phyloP scores from a whole-genome alignment of 179 eudicot genomes.

The Amaranthus tricolor region DNA sequence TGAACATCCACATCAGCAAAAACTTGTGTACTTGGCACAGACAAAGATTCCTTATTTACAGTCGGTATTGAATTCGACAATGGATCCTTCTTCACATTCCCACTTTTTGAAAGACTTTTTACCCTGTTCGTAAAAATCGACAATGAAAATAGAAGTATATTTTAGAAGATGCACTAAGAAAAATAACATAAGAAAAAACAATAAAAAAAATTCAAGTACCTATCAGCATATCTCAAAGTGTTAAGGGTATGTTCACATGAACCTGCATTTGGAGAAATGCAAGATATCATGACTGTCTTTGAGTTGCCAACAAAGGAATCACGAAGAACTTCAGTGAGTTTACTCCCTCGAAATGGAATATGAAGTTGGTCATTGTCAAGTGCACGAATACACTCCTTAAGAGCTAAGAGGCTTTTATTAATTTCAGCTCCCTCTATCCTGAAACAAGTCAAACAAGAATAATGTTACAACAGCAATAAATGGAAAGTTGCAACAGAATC shows the following conservation, averaged over 20 bases:
- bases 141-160: background rate
- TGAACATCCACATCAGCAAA: conserved; percentile 52
- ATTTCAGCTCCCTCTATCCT: conserved; percentile 99
- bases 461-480: background rate
- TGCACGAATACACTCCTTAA: conserved; percentile 99
- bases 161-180: background rate
- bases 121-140: conserved; percentile 53
- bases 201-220: conserved; percentile 41
- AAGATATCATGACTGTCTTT: conserved; percentile 98
- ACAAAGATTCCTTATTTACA: conserved; percentile 51
- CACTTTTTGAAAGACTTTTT: conserved; percentile 88
- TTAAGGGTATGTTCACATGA: conserved; percentile 99
- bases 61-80: conserved; percentile 43
- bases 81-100: conserved; percentile 80
- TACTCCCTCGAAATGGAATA: conserved; percentile 99
- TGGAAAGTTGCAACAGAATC: background rate
- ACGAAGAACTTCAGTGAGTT: conserved; percentile 98
- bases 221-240: conserved; percentile 97
- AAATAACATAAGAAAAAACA: background rate
- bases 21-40: conserved; percentile 42
- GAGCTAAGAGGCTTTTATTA: conserved; percentile 93
- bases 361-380: conserved; percentile 97
- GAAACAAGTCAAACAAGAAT: conserved; percentile 24
- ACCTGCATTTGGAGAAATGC: conserved; percentile 94
- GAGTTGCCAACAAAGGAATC: conserved; percentile 99